Conservation (phyloP, 805 yeast genomes). For the Phaffomyces opuntiae region DNA sequence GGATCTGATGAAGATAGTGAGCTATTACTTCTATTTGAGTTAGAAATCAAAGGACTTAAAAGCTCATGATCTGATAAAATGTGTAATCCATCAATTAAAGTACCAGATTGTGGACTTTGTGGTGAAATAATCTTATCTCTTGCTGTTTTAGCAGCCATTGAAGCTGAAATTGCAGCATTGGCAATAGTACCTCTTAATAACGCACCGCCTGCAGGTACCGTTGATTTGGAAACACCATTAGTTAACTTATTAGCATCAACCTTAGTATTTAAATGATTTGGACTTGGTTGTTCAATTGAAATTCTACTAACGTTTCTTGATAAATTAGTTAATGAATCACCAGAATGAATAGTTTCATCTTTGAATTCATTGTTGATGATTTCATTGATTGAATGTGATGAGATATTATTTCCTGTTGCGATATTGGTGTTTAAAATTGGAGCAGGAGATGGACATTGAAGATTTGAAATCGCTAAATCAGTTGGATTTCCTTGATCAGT, state of each 20-base stretch:
- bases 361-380: constrained; percentile 16
- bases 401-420: constrained; percentile 18
- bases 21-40: constrained; percentile 13
- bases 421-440: constrained; percentile 43
- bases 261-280: background rate
- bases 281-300: constrained; percentile 3
- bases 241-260: background rate
- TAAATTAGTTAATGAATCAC: background rate
- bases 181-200: constrained; percentile 32
- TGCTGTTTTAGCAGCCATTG: constrained; percentile 35
- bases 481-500: constrained; percentile 34
- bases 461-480: constrained; percentile 48
- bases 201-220: constrained; percentile 42
- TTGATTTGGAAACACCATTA: constrained; percentile 17
- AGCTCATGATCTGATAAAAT: background rate
- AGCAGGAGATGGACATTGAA: constrained; percentile 69
- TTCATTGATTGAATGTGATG: constrained; percentile 20
- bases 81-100: background rate
- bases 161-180: constrained; percentile 31
- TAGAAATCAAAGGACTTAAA: background rate
- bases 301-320: background rate
- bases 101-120: constrained; percentile 8
- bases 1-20: constrained; percentile 16
- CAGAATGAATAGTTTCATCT: background rate
- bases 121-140: constrained; percentile 13